phyloP scores from a whole-genome alignment of 2,329 filamentous ascomycete genomes.

The Gliomastix tumulicola region DNA sequence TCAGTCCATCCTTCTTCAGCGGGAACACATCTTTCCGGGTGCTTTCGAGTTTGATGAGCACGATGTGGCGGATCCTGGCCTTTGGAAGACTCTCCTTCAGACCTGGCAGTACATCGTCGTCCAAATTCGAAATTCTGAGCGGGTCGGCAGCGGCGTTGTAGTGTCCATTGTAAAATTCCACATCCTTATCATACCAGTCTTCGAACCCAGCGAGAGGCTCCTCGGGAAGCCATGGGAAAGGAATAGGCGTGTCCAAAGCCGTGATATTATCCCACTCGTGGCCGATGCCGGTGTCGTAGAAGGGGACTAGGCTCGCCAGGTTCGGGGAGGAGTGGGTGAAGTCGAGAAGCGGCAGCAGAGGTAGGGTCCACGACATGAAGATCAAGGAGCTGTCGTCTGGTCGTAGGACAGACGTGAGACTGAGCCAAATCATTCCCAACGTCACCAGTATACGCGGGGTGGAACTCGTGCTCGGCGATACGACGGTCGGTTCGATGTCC shows the following conservation, averaged over 20 bases:
- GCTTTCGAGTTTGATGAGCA: conserved; percentile 36
- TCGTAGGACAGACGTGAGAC: conserved; percentile 7
- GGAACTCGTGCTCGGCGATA: neutral
- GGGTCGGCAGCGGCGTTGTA: conserved; percentile 29
- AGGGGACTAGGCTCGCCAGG: conserved; percentile 13
- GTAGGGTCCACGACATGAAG: conserved; percentile 26
- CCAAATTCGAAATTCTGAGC: conserved; percentile 29
- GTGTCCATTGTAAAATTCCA: conserved; percentile 23
- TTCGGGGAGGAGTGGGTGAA: conserved; percentile 16
- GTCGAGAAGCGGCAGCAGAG: conserved; percentile 23
- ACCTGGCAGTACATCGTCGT: conserved; percentile 18
- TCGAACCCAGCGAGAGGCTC: conserved; percentile 11
- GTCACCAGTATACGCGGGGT: conserved; percentile 8
- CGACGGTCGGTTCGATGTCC: no score
- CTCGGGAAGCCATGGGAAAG: conserved; percentile 17
- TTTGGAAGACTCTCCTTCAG: conserved; percentile 15
- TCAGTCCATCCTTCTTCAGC: conserved; percentile 28
- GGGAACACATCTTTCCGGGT: conserved; percentile 38
- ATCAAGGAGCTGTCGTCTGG: conserved; percentile 19
- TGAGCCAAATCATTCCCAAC: conserved; percentile 5
- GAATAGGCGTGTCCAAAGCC: conserved; percentile 12
- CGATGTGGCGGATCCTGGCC: conserved; percentile 32
- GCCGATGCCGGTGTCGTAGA: conserved; percentile 12
- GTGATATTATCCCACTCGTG: conserved; percentile 18
- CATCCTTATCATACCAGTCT: conserved; percentile 16